Evolutionary conservation across 2,329 filamentous ascomycete genomes (phyloP).

Genomic region (Arthrinium puccinioides): DNA sequence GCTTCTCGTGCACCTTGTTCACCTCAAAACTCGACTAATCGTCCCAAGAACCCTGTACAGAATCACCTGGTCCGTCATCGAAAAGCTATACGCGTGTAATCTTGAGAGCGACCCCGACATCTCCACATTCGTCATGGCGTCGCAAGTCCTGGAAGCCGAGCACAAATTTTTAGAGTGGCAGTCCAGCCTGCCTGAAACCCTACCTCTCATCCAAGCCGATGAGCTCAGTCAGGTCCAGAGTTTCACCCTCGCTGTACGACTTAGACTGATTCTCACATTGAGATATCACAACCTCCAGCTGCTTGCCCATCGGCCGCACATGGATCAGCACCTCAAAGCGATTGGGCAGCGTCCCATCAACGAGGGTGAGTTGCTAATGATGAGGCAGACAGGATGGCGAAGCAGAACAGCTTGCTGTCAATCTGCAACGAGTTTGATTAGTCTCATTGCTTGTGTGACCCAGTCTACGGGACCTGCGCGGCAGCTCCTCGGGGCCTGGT

Average conservation of each 20-base stretch:
- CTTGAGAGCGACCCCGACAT: conserved; percentile 24
- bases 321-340: conserved; percentile 14
- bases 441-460: conserved; percentile 11
- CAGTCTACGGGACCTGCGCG: conserved; percentile 7
- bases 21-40: background rate
- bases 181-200: conserved; percentile 19
- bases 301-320: conserved; percentile 21
- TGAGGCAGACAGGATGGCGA: conserved; percentile 12
- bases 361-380: conserved; percentile 8
- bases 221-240: conserved; percentile 13
- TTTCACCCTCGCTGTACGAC: conserved; percentile 17
- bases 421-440: conserved; percentile 15
- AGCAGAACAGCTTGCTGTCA: conserved; percentile 14
- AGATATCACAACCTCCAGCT: conserved; percentile 25
- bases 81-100: conserved; percentile 35
- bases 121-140: conserved; percentile 19
- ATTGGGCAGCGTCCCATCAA: conserved; percentile 5
- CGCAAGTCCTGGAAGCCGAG: conserved; percentile 29
- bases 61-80: conserved; percentile 27
- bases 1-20: background rate
- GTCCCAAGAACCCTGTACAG: conserved; percentile 25
- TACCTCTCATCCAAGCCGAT: conserved; percentile 15
- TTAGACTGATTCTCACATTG: conserved; percentile 31
- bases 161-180: conserved; percentile 31
- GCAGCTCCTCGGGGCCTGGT: conserved; percentile 21